Evolutionary conservation across 331 rosid genomes (phyloP).

Genomic region (Stylosanthes scabra): DNA sequence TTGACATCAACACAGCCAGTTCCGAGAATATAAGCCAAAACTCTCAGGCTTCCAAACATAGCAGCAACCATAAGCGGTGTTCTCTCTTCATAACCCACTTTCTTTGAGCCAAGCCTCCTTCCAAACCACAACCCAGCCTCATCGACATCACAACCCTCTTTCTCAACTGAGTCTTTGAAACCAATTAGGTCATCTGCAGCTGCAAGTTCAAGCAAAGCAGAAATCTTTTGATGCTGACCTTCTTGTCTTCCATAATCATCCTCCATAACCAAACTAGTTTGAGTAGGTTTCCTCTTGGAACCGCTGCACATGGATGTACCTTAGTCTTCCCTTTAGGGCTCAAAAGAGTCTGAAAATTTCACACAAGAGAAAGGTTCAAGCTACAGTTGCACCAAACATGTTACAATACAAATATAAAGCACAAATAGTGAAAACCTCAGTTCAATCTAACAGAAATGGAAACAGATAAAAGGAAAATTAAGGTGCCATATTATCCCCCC

Average conservation of each 20-base stretch:
- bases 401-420: constrained; percentile 23
- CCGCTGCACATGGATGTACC: constrained; percentile 70
- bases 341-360: constrained; percentile 43
- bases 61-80: constrained; percentile 85
- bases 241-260: constrained; percentile 44
- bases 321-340: constrained; percentile 9
- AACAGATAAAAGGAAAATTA: constrained; percentile 28
- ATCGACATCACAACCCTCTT: constrained; percentile 58
- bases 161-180: constrained; percentile 64
- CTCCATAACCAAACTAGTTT: constrained; percentile 62
- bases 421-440: constrained; percentile 6
- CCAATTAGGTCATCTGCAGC: constrained; percentile 67
- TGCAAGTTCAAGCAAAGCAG: constrained; percentile 70
- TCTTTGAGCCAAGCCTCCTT: constrained; percentile 70
- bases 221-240: constrained; percentile 40
- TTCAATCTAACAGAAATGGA: constrained; percentile 19
- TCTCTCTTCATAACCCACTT: constrained; percentile 71
- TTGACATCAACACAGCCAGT: constrained; percentile 63
- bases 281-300: constrained; percentile 61
- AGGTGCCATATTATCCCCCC: constrained; percentile 3
- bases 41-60: constrained; percentile 72
- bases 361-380: constrained; percentile 29
- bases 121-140: constrained; percentile 80
- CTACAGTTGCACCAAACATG: constrained; percentile 27
- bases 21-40: constrained; percentile 53